Evolutionary conservation across 1,284 basidiomycete species (phyloP).

Genomic region (Takashimella koratensis): DNA sequence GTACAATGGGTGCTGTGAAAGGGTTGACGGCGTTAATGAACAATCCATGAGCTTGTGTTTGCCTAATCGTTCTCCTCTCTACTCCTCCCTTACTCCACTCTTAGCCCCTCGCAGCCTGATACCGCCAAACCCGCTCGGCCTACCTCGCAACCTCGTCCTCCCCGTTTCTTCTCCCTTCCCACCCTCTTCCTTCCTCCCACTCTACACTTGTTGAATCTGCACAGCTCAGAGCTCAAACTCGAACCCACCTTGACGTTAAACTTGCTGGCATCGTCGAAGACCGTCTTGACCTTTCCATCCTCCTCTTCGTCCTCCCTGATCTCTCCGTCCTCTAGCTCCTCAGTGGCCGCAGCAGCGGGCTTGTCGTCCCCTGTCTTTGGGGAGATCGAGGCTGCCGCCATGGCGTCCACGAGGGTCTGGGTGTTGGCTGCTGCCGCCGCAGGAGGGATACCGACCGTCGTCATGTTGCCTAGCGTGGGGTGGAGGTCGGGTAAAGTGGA

Average conservation of each 20-base stretch:
- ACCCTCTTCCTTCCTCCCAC: too few relatives aligned
- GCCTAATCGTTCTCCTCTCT: too few relatives aligned
- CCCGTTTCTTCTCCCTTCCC: too few relatives aligned
- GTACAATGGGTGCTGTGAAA: conserved; percentile 84
- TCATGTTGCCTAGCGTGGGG: neutral
- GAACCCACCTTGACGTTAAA: conserved; percentile 87
- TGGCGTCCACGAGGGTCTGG: conserved; percentile 32
- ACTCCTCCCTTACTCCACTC: too few relatives aligned
- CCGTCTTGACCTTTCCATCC: conserved; percentile 61
- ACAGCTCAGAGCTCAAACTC: too few relatives aligned
- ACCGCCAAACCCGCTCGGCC: too few relatives aligned
- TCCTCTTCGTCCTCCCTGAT: conserved; percentile 27
- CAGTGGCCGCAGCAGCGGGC: conserved; percentile 12
- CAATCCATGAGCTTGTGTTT: neutral
- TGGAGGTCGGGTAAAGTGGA: neutral
- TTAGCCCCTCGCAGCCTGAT: too few relatives aligned
- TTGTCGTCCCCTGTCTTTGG: conserved; percentile 9
- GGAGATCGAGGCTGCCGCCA: conserved; percentile 35
- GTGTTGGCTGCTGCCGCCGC: conserved; percentile 29
- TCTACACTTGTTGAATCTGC: too few relatives aligned
- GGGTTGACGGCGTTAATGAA: neutral
- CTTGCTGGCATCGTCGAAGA: conserved; percentile 80
- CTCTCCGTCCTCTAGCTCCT: conserved; percentile 24
- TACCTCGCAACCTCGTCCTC: too few relatives aligned
- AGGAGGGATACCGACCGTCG: conserved; percentile 29